Conservation (phyloP, 2,329 filamentous ascomycete species). For the Aspergillus sp. region DNA sequence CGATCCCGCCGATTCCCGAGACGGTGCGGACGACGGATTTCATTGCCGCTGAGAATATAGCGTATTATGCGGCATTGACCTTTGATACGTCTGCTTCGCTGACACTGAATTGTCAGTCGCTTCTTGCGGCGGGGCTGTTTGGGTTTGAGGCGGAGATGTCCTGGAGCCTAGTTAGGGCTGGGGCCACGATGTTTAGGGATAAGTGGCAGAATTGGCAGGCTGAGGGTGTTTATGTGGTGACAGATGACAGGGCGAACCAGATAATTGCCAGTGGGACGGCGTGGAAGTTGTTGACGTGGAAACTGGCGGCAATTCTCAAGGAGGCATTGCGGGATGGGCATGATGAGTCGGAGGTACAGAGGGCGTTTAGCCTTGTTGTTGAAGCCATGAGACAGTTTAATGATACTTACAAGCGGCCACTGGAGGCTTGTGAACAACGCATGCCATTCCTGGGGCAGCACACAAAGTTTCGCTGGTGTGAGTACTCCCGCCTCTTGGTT, state of each 20-base stretch:
- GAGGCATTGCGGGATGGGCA: constrained; percentile 33
- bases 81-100: constrained; percentile 46
- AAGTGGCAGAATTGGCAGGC: constrained; percentile 26
- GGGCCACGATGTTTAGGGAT: constrained; percentile 28
- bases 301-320: constrained; percentile 29
- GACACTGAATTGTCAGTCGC: constrained; percentile 41
- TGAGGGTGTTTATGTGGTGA: constrained; percentile 23
- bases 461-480: constrained; percentile 34
- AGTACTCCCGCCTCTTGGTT: constrained; percentile 6
- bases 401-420: constrained; percentile 25
- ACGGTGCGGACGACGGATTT: constrained; percentile 33
- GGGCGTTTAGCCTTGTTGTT: constrained; percentile 24
- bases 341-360: constrained; percentile 27
- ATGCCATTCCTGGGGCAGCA: constrained; percentile 30
- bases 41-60: constrained; percentile 40
- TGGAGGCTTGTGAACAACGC: constrained; percentile 27
- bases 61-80: constrained; percentile 44
- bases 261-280: constrained; percentile 29
- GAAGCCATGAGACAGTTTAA: constrained; percentile 29
- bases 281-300: constrained; percentile 31
- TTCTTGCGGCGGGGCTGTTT: constrained; percentile 41
- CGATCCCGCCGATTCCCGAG: constrained; percentile 14
- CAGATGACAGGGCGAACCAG: constrained; percentile 24
- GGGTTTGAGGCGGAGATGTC: constrained; percentile 26
- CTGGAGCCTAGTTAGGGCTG: constrained; percentile 28